These are phyloP conservation scores for Chaetomium sp. DNA, from an alignment of 2,329 filamentous ascomycete species.

Conservation along the genomic window DNA sequence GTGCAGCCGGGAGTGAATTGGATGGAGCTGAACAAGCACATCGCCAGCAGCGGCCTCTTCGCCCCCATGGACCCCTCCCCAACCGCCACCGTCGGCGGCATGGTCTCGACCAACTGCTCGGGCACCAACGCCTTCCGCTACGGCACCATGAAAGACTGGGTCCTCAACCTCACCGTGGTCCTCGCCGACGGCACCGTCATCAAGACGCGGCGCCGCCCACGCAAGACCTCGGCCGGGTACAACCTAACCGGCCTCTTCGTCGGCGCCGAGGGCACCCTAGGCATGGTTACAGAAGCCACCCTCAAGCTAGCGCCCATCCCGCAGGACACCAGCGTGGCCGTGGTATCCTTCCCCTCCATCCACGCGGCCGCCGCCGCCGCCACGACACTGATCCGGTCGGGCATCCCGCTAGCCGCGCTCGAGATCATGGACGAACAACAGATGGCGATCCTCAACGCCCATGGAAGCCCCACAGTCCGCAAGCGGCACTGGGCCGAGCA, in stretches of 20 bases:
- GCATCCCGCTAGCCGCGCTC: conserved; percentile 67
- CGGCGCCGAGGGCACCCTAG: conserved; percentile 71
- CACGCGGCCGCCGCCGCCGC: conserved; percentile 65
- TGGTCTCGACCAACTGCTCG: conserved; percentile 66
- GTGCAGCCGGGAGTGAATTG: conserved; percentile 77
- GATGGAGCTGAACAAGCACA: conserved; percentile 73
- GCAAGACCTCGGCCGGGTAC: conserved; percentile 72
- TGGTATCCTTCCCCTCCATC: conserved; percentile 62
- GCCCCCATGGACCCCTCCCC: conserved; percentile 85
- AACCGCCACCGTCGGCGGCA: conserved; percentile 81
- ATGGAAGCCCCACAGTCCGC: conserved; percentile 60
- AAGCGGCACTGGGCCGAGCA: conserved; percentile 63
- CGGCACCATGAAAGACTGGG: conserved; percentile 89
- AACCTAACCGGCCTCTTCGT: conserved; percentile 70
- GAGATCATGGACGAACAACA: conserved; percentile 66
- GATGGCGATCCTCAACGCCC: conserved; percentile 68
- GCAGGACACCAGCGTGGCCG: conserved; percentile 64
- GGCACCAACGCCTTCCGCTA: conserved; percentile 85
- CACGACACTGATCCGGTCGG: conserved; percentile 63
- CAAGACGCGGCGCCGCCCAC: conserved; percentile 66
- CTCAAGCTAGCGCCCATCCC: conserved; percentile 68
- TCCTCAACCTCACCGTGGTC: conserved; percentile 77
- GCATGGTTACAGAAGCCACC: conserved; percentile 70
- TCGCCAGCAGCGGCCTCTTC: conserved; percentile 70
- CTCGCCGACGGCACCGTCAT: conserved; percentile 75